These are phyloP conservation scores for Pinus taeda DNA, from an alignment of 75 land plant genomes.

Conservation along the genomic window DNA sequence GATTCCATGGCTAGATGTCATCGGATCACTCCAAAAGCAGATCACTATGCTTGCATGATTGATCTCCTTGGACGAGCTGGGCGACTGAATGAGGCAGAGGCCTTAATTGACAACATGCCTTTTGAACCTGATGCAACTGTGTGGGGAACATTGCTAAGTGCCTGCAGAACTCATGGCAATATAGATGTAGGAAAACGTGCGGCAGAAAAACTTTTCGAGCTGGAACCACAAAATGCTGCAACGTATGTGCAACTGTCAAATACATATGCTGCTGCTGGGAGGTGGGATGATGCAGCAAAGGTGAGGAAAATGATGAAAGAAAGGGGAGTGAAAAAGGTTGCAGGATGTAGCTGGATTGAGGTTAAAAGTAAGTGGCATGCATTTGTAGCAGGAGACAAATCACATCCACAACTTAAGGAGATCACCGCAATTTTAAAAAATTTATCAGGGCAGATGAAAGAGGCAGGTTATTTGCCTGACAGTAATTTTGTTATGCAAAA, in stretches of 20 bases:
- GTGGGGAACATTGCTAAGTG: slow-evolving; percentile 14
- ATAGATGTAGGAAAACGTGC: slow-evolving; percentile 11
- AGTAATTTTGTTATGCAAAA: no score
- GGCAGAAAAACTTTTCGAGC: slow-evolving; percentile 5
- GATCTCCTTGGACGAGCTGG: slow-evolving; percentile 55
- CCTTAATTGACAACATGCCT: slow-evolving; percentile 31
- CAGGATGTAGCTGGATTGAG: slow-evolving; percentile 4
- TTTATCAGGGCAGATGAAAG: no score
- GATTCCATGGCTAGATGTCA: slow-evolving; percentile 24
- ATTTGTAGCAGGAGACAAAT: slow-evolving; percentile 1
- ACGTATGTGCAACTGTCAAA: slow-evolving; percentile 21
- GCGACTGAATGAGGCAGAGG: slow-evolving; percentile 26
- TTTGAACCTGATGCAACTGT: slow-evolving; percentile 27
- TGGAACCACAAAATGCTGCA: slow-evolving; percentile 15
- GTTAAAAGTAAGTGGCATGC: not conserved
- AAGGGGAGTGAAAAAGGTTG: slow-evolving; percentile 6
- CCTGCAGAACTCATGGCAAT: slow-evolving; percentile 17
- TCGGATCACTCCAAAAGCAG: slow-evolving; percentile 4
- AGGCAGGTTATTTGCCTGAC: no score
- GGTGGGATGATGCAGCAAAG: slow-evolving; percentile 10
- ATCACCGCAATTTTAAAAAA: no score
- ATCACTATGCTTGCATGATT: slow-evolving; percentile 25
- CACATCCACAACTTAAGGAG: not conserved
- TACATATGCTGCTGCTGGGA: not conserved
- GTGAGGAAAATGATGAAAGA: slow-evolving; percentile 5